Percentiles rank a stretch among this genome's conserved stretches.
Evolutionary conservation across 2,329 filamentous ascomycete species (phyloP).

Genomic region (Anthostomella pinea): DNA sequence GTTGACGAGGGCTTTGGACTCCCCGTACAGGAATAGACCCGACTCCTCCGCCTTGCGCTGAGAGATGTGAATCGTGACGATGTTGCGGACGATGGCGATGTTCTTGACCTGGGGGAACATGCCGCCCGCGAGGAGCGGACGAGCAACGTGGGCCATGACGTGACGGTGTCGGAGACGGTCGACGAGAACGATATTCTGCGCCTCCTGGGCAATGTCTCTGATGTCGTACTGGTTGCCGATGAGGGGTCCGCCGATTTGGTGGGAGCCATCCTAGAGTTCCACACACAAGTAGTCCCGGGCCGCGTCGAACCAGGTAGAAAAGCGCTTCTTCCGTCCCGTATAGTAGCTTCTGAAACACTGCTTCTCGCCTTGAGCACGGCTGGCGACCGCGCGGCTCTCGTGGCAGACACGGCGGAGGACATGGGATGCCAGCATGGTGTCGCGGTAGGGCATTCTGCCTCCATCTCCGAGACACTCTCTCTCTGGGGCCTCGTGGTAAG

Average conservation of each 20-base stretch:
- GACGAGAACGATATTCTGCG: constrained; percentile 1
- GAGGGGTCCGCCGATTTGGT: neutral
- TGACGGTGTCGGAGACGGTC: neutral
- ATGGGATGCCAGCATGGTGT: neutral
- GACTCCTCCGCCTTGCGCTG: neutral
- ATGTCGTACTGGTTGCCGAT: neutral
- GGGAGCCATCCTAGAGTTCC: neutral
- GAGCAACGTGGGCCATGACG: too few species aligned
- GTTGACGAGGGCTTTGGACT: constrained; percentile 1
- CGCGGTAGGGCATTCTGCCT: neutral
- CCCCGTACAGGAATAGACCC: neutral
- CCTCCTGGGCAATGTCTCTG: neutral
- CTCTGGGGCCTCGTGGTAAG: neutral
- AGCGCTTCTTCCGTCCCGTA: neutral
- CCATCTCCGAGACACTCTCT: neutral
- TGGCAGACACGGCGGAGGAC: neutral
- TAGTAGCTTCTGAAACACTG: too few species aligned
- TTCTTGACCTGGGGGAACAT: neutral
- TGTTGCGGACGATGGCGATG: constrained; percentile 2
- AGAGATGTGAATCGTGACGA: constrained; percentile 2
- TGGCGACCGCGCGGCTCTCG: neutral
- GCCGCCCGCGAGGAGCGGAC: too few species aligned
- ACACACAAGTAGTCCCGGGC: constrained; percentile 1
- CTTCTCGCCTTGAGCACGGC: neutral
- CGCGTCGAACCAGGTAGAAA: constrained; percentile 1